phyloP scores from a whole-genome alignment of 202 grass and related monocot genomes.

The Carex sylvatica region DNA sequence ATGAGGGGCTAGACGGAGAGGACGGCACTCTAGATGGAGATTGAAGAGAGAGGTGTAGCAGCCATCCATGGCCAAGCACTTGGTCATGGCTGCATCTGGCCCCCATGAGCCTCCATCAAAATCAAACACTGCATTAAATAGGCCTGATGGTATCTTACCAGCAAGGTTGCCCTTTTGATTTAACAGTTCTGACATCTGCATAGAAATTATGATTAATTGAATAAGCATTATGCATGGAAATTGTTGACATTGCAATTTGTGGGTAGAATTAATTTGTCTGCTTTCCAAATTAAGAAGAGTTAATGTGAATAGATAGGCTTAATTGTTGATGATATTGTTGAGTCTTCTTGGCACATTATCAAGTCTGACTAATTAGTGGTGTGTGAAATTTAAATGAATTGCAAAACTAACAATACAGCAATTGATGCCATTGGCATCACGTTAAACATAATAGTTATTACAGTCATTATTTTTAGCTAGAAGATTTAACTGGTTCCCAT shows the following conservation, averaged over 20 bases:
- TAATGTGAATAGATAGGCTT: neutral
- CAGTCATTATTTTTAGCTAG: neutral
- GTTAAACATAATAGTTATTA: neutral
- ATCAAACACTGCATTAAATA: slow-evolving; percentile 76
- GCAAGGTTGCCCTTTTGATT: slow-evolving; percentile 59
- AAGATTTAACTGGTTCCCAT: neutral
- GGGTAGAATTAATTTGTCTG: neutral
- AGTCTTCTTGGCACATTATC: neutral
- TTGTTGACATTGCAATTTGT: neutral
- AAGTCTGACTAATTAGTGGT: neutral
- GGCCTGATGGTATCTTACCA: slow-evolving; percentile 85
- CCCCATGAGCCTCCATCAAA: slow-evolving; percentile 76
- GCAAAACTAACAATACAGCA: neutral
- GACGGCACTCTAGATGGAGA: slow-evolving; percentile 52
- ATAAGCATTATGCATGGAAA: neutral
- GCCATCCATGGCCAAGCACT: slow-evolving; percentile 82
- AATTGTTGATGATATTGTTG: neutral
- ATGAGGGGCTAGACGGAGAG: slow-evolving; percentile 43
- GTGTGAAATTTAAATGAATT: neutral
- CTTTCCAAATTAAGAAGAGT: neutral
- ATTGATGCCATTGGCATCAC: too few relatives aligned
- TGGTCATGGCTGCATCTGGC: slow-evolving; percentile 54
- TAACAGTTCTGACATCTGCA: slow-evolving; percentile 96
- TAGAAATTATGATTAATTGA: neutral
- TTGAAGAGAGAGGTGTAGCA: slow-evolving; percentile 93